Evolutionary conservation across 1,139 yeast species (phyloP).

Genomic region (Meyerozyma smithsonii): DNA sequence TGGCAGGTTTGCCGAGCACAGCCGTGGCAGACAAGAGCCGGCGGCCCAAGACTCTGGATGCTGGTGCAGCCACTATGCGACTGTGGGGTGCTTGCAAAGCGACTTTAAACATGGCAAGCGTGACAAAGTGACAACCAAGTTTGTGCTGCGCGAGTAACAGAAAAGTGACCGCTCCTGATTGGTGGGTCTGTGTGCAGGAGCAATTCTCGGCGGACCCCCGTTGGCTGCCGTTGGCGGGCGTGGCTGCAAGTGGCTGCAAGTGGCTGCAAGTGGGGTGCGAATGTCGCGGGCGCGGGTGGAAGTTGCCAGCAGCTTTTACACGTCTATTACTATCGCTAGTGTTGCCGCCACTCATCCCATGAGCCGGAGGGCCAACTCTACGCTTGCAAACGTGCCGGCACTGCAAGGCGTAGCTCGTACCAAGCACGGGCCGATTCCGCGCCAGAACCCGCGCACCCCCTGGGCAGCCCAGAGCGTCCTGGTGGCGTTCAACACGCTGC

Average conservation of each 20-base stretch:
- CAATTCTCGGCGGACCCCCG: neutral
- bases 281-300: no score
- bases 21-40: slow-evolving; percentile 14
- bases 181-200: slow-evolving; percentile 1
- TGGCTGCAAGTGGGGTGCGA: no score
- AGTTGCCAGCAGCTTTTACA: no score
- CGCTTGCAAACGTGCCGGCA: slow-evolving; percentile 77
- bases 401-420: slow-evolving; percentile 70
- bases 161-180: slow-evolving; percentile 1
- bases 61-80: slow-evolving; percentile 1
- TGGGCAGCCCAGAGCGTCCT: slow-evolving; percentile 37
- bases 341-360: slow-evolving; percentile 30
- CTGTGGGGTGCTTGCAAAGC: neutral
- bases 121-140: neutral
- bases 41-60: neutral
- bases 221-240: no score
- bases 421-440: slow-evolving; percentile 66
- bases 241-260: no score
- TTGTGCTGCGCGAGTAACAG: slow-evolving; percentile 1
- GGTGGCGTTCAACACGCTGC: slow-evolving; percentile 44
- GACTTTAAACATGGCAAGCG: neutral
- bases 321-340: slow-evolving; percentile 13
- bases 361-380: slow-evolving; percentile 59
- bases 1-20: slow-evolving; percentile 33
- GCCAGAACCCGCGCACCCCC: slow-evolving; percentile 64